Evolutionary conservation across 1,139 yeast genomes (phyloP), one percentile per base, ranked within the genome.

Genomic region (Magnusiomyces magnusii): DNA sequence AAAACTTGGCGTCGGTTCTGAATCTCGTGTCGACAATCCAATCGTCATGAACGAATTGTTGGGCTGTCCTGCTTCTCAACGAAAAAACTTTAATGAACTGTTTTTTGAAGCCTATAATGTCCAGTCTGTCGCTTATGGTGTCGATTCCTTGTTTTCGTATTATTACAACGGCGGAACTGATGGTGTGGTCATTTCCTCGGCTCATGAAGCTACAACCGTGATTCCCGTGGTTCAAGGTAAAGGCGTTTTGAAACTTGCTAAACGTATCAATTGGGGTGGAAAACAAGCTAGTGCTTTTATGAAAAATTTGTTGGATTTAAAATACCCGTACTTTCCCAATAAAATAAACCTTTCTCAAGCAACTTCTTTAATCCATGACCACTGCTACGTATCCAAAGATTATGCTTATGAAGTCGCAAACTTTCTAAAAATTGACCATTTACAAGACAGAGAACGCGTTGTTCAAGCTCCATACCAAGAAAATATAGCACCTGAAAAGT

Each of bases 211-310:
- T 63, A 87, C 97, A 0, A 86, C 85, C 67, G 75, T 93, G 0
- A 84, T 93, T 19, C 99, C 99, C 0, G 90, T 93, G 1, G 64
- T 88, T 1, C 70, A 80, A 24, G 89, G 91, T 0, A 76, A 75
- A 60, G 95, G 95, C 0, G 66, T 85, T 1, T 72, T 90, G 57
- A 75, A 80, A 54, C 86, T 85, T 61, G 78, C 93, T 1, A 92
- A 90, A 67, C 77, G 98, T 66, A 82, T 95, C 52, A 92, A 90
- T 68, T 90, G 95, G 89, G 99, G 98, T 59, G 98, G 97, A 7
- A 81, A 82, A 62, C 87, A 83, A 58, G 80, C 92, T 1, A 82
- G 80, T 41, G 82, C 80, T 55, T 92, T 79, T 65, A 72, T 93
- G 69, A 81, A 80, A 61, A 80, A 78, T 64, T 77, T 87, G 41